Base-by-base conservation (phyloP, 208 protist genomes). In the Acanthamoeba rhysodes region DNA sequence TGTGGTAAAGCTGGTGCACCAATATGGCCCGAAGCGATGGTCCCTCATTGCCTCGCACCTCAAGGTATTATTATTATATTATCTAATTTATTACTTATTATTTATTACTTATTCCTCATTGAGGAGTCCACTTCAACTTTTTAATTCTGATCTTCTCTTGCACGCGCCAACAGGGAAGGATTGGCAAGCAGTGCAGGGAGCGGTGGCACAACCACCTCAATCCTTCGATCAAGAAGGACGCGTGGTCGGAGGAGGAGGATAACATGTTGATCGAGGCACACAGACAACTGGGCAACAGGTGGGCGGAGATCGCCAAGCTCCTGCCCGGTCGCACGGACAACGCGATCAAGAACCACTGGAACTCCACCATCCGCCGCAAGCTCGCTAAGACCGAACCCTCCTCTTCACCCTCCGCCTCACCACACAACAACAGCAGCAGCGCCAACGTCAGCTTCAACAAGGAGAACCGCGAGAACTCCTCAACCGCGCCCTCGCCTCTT, bases 331-430 rank as follows among this genome's bases (percentile, higher is more conserved):
- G 98, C 34, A 98, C 98, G 34, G 97, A 97, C 59, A 98, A 98
- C 90, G 94, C 94, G 0, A 97, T 98, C 37, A 98, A 98, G 66
- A 98, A 98, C 95, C 97, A 97, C 87, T 98, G 98, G 97, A 98
- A 98, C 57, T 98, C 97, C 5, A 98, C 48, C 41, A 64, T 50
- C 24, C 32, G 57, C 27, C 37, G 29, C n/a, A 53, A 90, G 29
- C 29, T 37, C n/a, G 37, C 27, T 12, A 64, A 66, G 53, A 68
- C 10, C 57, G 32, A 37, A n/a, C 32, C 37, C 72, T 34, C 72
- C 29, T 50, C 72, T 9, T 45, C 72, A n/a, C 7, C 41, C n/a
- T 80, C 41, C 8, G 7, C 12, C 22, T 66, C 59, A 0, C 50
- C 50, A 20, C 50, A 18, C 50, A 66, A 66, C 59, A 66, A 16